These are phyloP conservation scores for Penicillium daleae DNA, from an alignment of 495 filamentous ascomycete genomes.

Conservation along the genomic window DNA sequence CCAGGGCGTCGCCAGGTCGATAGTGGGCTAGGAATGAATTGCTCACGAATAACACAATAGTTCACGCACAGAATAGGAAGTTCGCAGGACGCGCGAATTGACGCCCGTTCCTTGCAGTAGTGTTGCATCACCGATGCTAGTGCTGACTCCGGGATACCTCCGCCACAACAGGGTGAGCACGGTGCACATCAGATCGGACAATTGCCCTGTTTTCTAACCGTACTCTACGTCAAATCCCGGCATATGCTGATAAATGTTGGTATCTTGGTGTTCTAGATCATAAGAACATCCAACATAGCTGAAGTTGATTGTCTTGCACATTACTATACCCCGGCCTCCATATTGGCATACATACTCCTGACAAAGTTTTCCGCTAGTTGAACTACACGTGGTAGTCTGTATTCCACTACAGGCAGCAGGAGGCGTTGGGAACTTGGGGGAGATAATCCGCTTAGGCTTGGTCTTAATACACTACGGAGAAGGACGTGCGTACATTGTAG, in stretches of 20 bases:
- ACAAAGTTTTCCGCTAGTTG: background rate
- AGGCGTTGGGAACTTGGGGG: background rate
- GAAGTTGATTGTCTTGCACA: background rate
- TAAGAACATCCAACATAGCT: background rate
- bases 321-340: background rate
- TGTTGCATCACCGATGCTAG: constrained; percentile 18
- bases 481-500: too few species aligned
- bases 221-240: background rate
- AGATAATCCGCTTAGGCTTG: background rate
- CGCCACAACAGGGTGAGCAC: constrained; percentile 4
- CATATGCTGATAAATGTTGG: background rate
- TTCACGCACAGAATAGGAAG: constrained; percentile 1
- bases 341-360: background rate
- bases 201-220: constrained; percentile 7
- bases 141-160: constrained; percentile 24
- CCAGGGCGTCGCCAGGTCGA: background rate
- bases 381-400: background rate
- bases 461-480: background rate
- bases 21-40: background rate
- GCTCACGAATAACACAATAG: background rate
- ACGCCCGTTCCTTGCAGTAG: constrained; percentile 13
- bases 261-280: background rate
- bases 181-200: constrained; percentile 8
- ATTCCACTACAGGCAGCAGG: too few species aligned
- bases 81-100: constrained; percentile 1